A percentile compares a stretch with the other conserved stretches of the same genome.
phyloP scores from a whole-genome alignment of 2,329 filamentous ascomycete genomes.

The Proliferodiscus dingleyae region DNA sequence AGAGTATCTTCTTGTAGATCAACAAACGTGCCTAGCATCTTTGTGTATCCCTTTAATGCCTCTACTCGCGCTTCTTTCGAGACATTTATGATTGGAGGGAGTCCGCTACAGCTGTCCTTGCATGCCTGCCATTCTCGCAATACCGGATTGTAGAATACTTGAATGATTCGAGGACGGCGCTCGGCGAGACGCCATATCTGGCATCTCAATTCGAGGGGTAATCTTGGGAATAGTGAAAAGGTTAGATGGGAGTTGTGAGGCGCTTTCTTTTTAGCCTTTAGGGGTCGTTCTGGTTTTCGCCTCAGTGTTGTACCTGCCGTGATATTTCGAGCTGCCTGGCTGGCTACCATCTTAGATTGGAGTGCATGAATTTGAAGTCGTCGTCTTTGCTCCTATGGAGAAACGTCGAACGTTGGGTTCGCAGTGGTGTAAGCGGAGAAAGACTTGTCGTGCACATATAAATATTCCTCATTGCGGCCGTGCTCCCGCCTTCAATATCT shows the following conservation, averaged over 20 bases:
- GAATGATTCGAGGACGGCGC: slow-evolving; percentile 11
- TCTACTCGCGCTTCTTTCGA: slow-evolving; percentile 14
- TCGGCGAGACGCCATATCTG: slow-evolving; percentile 9
- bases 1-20: slow-evolving; percentile 15
- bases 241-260: neutral
- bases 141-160: slow-evolving; percentile 9
- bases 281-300: neutral
- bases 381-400: too few relatives aligned
- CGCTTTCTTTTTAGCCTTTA: neutral
- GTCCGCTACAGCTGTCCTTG: slow-evolving; percentile 9
- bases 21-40: slow-evolving; percentile 12
- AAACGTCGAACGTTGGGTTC: too few relatives aligned
- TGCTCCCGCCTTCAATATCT: too few relatives aligned
- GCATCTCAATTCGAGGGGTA: slow-evolving; percentile 10
- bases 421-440: too few relatives aligned
- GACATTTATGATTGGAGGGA: slow-evolving; percentile 9
- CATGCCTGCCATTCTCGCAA: slow-evolving; percentile 10
- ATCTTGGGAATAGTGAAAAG: slow-evolving; percentile 5
- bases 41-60: slow-evolving; percentile 11
- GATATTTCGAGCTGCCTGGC: too few relatives aligned
- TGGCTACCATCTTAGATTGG: too few relatives aligned
- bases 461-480: too few relatives aligned
- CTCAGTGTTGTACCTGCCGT: neutral
- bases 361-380: too few relatives aligned
- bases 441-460: too few relatives aligned